Evolutionary conservation across 2,329 filamentous ascomycete species (phyloP), one percentile per base, ranked within the genome.

Genomic region (Ilyonectria mors-panacis): DNA sequence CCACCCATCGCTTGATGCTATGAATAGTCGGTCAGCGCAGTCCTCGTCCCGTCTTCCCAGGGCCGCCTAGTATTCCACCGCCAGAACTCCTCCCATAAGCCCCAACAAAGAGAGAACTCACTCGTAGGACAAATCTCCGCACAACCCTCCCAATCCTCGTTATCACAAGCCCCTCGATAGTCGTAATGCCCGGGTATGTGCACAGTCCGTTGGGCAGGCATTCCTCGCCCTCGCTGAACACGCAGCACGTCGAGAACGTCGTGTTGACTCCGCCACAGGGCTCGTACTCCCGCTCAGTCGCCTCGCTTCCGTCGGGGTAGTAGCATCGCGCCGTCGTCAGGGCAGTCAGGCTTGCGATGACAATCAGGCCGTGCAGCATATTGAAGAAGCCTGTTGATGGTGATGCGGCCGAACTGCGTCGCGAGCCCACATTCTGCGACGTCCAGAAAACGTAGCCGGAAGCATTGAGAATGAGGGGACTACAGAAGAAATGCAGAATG

Each of bases 61-160:
- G 26, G 5, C 37, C 37, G 15, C 17, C 37, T 15, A 17, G 5
- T 26, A 26, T 26, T 17, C 37, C 37, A 39, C 17, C 37, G 17
- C 13, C 37, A 5, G 13, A 39, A 39, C 17, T 30, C 23, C 21
- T 19, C 17, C 23, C 12, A 9, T 10, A 9, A 17, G 4, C 6
- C 6, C 17, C 56, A 26, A 48, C 37, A 1, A 13, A 2, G 8
- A 19, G 17, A 3, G 4, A n/a, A 67, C 71, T 35, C 35, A 73
- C 71, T 57, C 26, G 67, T 67, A 63, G 70, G 59, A 53, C 71
- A 73, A 33, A 70, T 42, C 13, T 73, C 44, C 2, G 70, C 70
- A 6, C 71, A 73, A 19, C 67, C 67, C 2, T 66, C 68, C 71
- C 71, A 73, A 17, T 73, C 70, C 19, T 71, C 68, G 47, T 71